A percentile compares a stretch with the other conserved stretches of the same genome.
Evolutionary conservation across 2,329 filamentous ascomycete species (phyloP).

Genomic region (Ploettnerulaceae sp.): DNA sequence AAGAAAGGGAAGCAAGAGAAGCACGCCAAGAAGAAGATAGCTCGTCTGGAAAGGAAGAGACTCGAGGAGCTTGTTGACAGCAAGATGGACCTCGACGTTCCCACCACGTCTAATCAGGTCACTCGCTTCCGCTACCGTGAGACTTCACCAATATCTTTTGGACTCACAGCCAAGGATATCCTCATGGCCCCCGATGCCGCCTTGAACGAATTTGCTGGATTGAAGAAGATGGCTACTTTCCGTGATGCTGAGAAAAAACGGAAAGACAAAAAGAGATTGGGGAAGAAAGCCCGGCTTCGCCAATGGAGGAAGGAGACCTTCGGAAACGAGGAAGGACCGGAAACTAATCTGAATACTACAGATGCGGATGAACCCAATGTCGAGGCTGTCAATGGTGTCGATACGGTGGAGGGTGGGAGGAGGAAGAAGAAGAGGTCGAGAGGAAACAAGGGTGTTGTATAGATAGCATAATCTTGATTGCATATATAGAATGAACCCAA

Average conservation of each 20-base stretch:
- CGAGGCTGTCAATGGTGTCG: constrained; percentile 24
- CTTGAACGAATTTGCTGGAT: constrained; percentile 83
- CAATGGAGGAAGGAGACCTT: constrained; percentile 74
- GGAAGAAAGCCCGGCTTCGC: constrained; percentile 86
- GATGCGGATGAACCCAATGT: constrained; percentile 21
- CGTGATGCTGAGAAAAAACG: constrained; percentile 84
- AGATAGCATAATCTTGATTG: neutral
- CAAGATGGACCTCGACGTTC: constrained; percentile 68
- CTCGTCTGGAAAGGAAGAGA: constrained; percentile 75
- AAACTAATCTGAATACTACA: constrained; percentile 27
- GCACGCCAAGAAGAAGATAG: constrained; percentile 58
- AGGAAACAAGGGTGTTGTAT: constrained; percentile 29
- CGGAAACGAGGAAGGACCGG: constrained; percentile 43
- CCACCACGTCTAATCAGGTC: constrained; percentile 49
- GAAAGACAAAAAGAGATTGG: constrained; percentile 79
- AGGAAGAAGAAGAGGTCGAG: constrained; percentile 51
- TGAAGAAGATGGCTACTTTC: constrained; percentile 93
- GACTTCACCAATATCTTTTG: constrained; percentile 84
- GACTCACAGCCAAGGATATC: constrained; percentile 85
- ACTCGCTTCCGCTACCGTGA: constrained; percentile 84
- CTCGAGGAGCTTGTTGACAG: constrained; percentile 84
- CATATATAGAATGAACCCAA: no score
- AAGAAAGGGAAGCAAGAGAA: constrained; percentile 57
- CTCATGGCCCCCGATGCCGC: constrained; percentile 79
- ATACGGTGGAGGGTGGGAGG: constrained; percentile 36